Percentiles rank a stretch among this genome's conserved stretches.
Conservation (phyloP, 2,329 filamentous ascomycete genomes). For the Claviceps quebecensis region DNA sequence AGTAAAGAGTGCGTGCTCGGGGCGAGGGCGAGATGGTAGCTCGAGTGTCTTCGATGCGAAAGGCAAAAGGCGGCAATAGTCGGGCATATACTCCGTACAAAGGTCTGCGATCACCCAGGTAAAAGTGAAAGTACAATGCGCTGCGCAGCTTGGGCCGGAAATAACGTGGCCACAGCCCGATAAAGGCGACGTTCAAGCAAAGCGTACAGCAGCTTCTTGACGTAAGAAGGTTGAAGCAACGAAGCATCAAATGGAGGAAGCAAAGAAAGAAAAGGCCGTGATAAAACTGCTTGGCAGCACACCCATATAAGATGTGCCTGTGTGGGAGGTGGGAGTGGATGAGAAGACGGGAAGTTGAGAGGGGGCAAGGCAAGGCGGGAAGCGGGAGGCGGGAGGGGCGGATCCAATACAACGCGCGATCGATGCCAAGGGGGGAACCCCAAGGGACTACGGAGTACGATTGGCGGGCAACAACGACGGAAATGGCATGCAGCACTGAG, state of each 20-base stretch:
- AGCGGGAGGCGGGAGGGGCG: conserved; percentile 2
- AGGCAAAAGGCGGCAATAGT: background rate
- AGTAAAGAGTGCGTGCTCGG: background rate
- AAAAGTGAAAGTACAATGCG: background rate
- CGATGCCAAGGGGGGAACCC: background rate
- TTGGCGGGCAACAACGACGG: background rate
- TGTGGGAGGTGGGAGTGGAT: background rate
- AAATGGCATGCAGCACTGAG: conserved; percentile 7
- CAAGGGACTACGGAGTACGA: conserved; percentile 1
- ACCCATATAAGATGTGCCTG: background rate
- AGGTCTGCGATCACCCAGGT: background rate
- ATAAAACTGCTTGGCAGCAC: background rate
- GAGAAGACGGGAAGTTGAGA: background rate
- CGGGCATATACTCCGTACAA: background rate
- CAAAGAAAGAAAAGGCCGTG: background rate
- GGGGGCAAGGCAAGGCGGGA: background rate
- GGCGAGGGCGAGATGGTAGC: background rate
- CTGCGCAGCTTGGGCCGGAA: conserved; percentile 1
- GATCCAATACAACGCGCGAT: conserved; percentile 3
- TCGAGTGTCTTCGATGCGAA: background rate
- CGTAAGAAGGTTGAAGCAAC: background rate
- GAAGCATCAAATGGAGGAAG: background rate
- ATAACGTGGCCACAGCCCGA: conserved; percentile 3
- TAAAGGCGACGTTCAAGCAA: background rate
- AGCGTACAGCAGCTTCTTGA: background rate